Evolutionary conservation across 2,329 filamentous ascomycete genomes (phyloP), one percentile per base, ranked within the genome.

Genomic region (Pseudocercospora crystallina): DNA sequence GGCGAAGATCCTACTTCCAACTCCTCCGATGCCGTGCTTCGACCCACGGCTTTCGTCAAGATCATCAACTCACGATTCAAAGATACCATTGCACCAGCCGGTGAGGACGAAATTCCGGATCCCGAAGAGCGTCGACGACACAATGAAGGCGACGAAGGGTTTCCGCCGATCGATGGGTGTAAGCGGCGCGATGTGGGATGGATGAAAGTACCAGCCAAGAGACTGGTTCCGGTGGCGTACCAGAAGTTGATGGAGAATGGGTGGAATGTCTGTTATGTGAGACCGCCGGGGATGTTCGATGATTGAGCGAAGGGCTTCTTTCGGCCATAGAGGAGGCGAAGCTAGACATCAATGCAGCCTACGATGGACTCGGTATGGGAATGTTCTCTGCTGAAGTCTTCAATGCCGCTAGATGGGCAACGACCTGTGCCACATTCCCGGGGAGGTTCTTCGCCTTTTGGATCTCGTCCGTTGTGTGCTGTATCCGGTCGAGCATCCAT

Each of bases 1-100:
- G 48, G 43, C 14, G 36, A 51, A 17, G 26, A 30, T 41, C 48
- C 48, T 8, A 5, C 7, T 5, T 43, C 41, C 5, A 26, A 32
- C 3, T 13, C 17, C 1, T 13, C 20, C 12, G 8, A 12, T 1
- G 35, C n/a, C n/a, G n/a, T n/a, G n/a, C n/a, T n/a, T n/a, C n/a
- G n/a, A n/a, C n/a, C n/a, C n/a, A n/a, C n/a, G 13, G 42, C 48
- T 5, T 51, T 41, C 15, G 48, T 51, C 36, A 51, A 51, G 41
- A 3, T 51, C n/a, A 5, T 49, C 12, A 31, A 49, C 13, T 1
- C 5, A 7, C 5, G 26, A 5, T 42, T 14, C 17, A 13, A 15
- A 11, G 46, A 49, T 3, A 14, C 33, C 2, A 2, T 26, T 11
- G 1, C 34, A 8, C 46, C 30, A 15, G 20, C 30, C 30, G 31